Percentiles rank a stretch among this genome's conserved stretches.
Evolutionary conservation across 1,139 yeast species (phyloP).

Genomic region (Suhomyces panamericanus): DNA sequence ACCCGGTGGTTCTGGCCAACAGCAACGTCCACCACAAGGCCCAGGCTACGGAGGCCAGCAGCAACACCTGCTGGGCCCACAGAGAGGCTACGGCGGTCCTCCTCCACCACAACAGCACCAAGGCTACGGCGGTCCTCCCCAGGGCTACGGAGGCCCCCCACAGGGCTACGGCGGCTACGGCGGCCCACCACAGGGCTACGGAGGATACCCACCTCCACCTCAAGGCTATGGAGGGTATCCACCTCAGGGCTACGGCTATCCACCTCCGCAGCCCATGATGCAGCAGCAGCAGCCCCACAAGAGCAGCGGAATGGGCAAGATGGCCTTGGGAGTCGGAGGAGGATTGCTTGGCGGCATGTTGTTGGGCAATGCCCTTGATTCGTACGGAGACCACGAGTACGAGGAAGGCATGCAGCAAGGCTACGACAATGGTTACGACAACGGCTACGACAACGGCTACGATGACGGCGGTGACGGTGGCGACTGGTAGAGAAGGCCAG

Average conservation of each 20-base stretch:
- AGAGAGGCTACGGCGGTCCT: conserved; percentile 11
- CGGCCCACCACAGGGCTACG: conserved; percentile 23
- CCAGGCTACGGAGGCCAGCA: conserved; percentile 9
- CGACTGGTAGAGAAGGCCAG: not conserved
- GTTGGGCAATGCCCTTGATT: conserved; percentile 34
- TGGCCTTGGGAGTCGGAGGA: conserved; percentile 76
- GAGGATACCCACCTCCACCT: conserved; percentile 16
- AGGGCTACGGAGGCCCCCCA: conserved; percentile 16
- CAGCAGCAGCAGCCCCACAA: conserved; percentile 23
- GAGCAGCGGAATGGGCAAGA: conserved; percentile 41
- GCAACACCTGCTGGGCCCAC: not conserved
- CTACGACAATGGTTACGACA: conserved; percentile 30
- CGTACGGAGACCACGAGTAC: conserved; percentile 24
- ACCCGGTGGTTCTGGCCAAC: not conserved
- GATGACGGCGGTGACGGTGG: conserved; percentile 24
- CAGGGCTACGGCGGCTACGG: conserved; percentile 16
- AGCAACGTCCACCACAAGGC: conserved; percentile 15
- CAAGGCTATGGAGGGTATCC: conserved; percentile 19
- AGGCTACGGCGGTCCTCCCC: conserved; percentile 22
- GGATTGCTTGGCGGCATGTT: conserved; percentile 75
- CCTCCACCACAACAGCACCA: conserved; percentile 18
- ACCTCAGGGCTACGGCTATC: conserved; percentile 18
- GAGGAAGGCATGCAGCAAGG: conserved; percentile 35
- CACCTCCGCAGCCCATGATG: conserved; percentile 22
- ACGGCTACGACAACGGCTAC: conserved; percentile 17